A percentile compares a stretch with the other conserved stretches of the same genome.
These are phyloP conservation scores for Coemansia umbellata DNA, from an alignment of 192 early-diverging fungal species.

Conservation along the genomic window DNA sequence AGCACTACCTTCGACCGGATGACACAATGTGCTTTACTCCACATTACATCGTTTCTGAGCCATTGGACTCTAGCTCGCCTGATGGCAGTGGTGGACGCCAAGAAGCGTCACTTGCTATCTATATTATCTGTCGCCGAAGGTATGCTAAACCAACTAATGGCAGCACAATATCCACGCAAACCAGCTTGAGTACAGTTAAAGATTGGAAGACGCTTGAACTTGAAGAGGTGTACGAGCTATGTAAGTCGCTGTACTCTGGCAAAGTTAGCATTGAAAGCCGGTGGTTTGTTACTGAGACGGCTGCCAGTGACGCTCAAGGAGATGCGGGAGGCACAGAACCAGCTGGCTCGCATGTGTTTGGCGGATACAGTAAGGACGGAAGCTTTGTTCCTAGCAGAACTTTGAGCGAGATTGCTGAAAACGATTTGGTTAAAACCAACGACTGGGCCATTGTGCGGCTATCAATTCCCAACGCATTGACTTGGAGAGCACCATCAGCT, in stretches of 20 bases:
- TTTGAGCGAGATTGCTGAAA: background rate
- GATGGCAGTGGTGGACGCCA: background rate
- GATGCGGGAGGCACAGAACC: too few relatives aligned
- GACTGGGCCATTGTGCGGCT: constrained; percentile 33
- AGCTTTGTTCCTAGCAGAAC: background rate
- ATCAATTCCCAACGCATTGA: constrained; percentile 5
- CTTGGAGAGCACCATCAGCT: background rate
- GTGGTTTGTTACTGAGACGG: constrained; percentile 3
- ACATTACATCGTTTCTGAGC: background rate
- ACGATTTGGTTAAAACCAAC: constrained; percentile 2
- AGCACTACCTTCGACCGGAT: constrained; percentile 19
- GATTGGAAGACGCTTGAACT: constrained; percentile 1
- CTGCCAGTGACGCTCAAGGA: background rate
- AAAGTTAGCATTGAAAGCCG: constrained; percentile 3
- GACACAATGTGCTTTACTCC: constrained; percentile 23
- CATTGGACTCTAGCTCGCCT: background rate
- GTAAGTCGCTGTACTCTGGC: constrained; percentile 6
- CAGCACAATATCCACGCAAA: background rate
- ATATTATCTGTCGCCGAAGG: background rate
- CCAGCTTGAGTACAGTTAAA: background rate
- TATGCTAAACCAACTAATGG: background rate
- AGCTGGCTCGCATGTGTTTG: background rate
- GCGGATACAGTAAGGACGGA: background rate
- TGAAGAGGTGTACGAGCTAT: constrained; percentile 8
- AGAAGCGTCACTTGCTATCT: background rate